These are phyloP conservation scores for Carex scoparia DNA, from an alignment of 176 grass and related monocot species.

Conservation along the genomic window DNA sequence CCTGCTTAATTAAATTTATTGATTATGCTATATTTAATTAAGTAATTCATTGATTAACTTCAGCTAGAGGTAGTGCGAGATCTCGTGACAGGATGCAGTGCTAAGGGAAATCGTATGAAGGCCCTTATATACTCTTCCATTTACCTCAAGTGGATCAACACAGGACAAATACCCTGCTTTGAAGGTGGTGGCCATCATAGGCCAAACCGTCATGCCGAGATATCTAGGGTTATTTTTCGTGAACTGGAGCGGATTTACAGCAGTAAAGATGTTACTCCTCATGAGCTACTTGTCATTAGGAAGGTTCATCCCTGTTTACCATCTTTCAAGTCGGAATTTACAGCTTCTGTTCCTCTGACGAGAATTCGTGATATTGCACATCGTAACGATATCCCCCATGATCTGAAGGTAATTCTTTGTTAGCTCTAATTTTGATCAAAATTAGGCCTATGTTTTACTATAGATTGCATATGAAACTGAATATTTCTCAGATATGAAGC, in stretches of 20 bases:
- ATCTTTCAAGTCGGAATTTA: slow-evolving; percentile 99
- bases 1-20: slow-evolving; percentile 5
- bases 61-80: slow-evolving; percentile 76
- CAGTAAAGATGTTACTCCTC: slow-evolving; percentile 42
- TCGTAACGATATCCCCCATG: slow-evolving; percentile 87
- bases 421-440: slow-evolving; percentile 4
- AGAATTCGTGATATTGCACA: slow-evolving; percentile 98
- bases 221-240: slow-evolving; percentile 85
- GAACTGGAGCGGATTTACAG: slow-evolving; percentile 72
- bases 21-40: slow-evolving; percentile 2
- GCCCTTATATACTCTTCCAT: slow-evolving; percentile 76
- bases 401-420: slow-evolving; percentile 70
- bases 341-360: slow-evolving; percentile 94
- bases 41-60: slow-evolving; percentile 20
- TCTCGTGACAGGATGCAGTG: slow-evolving; percentile 39
- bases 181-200: slow-evolving; percentile 87
- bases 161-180: slow-evolving; percentile 81
- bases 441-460: background rate
- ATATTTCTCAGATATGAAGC: background rate
- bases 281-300: slow-evolving; percentile 75
- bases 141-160: slow-evolving; percentile 99
- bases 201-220: slow-evolving; percentile 89
- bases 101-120: slow-evolving; percentile 46
- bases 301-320: slow-evolving; percentile 90
- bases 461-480: slow-evolving; percentile 1